Evolutionary conservation across 2,329 filamentous ascomycete genomes (phyloP), one percentile per base, ranked within the genome.

Genomic region (Trichoderma simmonsii): DNA sequence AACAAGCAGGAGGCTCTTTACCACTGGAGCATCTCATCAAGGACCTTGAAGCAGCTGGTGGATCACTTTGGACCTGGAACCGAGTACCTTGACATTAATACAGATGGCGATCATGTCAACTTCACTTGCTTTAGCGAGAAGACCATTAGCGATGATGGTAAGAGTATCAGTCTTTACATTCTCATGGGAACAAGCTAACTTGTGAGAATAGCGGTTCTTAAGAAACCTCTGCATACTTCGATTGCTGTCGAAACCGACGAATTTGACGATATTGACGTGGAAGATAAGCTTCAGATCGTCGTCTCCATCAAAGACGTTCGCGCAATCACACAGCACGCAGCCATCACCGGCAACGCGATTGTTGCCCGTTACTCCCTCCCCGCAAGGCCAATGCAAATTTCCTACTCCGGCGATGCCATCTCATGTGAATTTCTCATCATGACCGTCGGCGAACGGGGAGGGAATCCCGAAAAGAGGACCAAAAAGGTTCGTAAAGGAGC

Each of bases 91-190:
- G 93, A 95, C 75, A 91, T 95, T 74, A 92, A 92, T 77, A 90
- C 91, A 0, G 90, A 93, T 73, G 89, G 90, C 14, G 89, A 92
- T 68, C 88, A 92, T 61, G 90, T 92, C 18, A 92, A 93, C 71
- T 93, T 95, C 76, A 93, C 92, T 30, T 94, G 92, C 78, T 95
- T 93, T 77, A 94, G 92, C 0, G 93, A 95, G 79, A 95, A 93
- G 82, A 89, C 92, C 9, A 87, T 90, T 71, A 91, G 90, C 75
- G 90, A 91, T 63, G 83, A 85, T 71, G 80, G 83, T 82, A 74
- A 14, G 80, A 77, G 11, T 0, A 15, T 6, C 24, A 11, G 3
- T 18, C 18, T 15, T 8, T 15, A n/a, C 12, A 11, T 65, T 62
- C 24, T 11, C 5, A 14, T 73, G 11, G 28, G 21, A 74, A 68